Conservation (phyloP, 495 filamentous ascomycete species). For the Neurospora sp. region DNA sequence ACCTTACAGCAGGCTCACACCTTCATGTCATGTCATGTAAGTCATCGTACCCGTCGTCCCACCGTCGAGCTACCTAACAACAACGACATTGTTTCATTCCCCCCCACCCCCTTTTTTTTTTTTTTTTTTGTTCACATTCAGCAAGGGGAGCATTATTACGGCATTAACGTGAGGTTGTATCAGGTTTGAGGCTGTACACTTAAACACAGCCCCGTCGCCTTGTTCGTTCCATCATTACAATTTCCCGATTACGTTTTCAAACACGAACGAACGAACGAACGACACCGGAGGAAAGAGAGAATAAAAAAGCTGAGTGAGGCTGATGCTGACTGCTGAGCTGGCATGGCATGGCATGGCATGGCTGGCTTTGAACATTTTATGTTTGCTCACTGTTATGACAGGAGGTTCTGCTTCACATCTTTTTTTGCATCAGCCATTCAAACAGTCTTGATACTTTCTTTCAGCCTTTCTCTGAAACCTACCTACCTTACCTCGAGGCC, state of each 20-base stretch:
- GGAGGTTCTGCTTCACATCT: neutral
- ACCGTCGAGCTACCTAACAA: neutral
- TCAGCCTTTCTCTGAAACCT: neutral
- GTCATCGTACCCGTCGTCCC: neutral
- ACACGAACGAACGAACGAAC: neutral
- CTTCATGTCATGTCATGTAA: neutral
- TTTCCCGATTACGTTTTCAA: neutral
- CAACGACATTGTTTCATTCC: neutral
- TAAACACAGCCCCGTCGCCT: neutral
- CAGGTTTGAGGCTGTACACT: neutral
- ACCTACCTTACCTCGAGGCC: neutral
- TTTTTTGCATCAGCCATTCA: neutral
- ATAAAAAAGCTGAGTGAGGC: neutral
- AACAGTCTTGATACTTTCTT: neutral
- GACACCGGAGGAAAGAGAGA: neutral
- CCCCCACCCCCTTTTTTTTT: neutral
- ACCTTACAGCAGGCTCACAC: neutral
- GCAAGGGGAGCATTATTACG: neutral
- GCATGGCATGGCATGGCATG: too few relatives aligned
- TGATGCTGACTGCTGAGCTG: neutral
- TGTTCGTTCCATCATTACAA: neutral
- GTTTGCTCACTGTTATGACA: neutral
- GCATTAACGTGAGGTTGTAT: neutral
- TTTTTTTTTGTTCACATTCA: neutral
- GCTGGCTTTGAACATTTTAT: neutral